Percentiles rank a stretch among this genome's conserved stretches.
These are phyloP conservation scores for Alternaria ethzedia DNA, from an alignment of 2,329 filamentous ascomycete species.

Conservation along the genomic window DNA sequence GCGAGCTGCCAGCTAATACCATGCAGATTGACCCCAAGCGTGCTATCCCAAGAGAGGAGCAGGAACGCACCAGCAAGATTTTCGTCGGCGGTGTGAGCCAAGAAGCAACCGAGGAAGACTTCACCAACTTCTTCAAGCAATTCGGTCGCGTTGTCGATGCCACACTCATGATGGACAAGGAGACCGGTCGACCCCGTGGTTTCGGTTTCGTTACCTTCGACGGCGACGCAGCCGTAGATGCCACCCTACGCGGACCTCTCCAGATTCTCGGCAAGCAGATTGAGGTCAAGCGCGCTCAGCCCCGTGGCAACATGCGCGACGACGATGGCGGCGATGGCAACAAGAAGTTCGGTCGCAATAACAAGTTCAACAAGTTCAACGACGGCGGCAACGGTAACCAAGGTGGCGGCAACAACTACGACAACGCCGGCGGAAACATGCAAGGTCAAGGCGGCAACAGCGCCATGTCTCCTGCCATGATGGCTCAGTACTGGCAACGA, in stretches of 20 bases:
- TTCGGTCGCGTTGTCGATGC: constrained; percentile 97
- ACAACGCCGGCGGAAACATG: constrained; percentile 57
- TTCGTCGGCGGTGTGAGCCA: constrained; percentile 98
- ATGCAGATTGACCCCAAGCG: constrained; percentile 93
- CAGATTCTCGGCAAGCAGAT: constrained; percentile 96
- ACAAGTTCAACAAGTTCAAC: constrained; percentile 48
- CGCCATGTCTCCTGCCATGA: constrained; percentile 92
- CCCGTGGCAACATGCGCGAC: constrained; percentile 90
- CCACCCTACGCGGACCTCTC: constrained; percentile 81
- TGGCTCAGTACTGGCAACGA: constrained; percentile 97
- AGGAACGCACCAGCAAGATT: constrained; percentile 98
- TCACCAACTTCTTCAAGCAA: constrained; percentile 94
- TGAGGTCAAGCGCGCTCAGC: constrained; percentile 97
- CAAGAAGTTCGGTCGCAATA: constrained; percentile 48
- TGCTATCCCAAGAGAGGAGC: constrained; percentile 95
- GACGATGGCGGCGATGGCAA: constrained; percentile 76
- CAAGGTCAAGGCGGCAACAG: constrained; percentile 44
- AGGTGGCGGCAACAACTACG: constrained; percentile 50
- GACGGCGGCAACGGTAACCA: constrained; percentile 49
- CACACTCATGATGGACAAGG: constrained; percentile 99
- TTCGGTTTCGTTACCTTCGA: constrained; percentile 99
- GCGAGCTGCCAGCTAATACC: constrained; percentile 24
- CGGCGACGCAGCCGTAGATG: constrained; percentile 91
- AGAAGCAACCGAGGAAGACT: constrained; percentile 94
- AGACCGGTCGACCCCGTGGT: constrained; percentile 93